Evolutionary conservation across 2,329 filamentous ascomycete genomes (phyloP), one percentile per base, ranked within the genome.

Genomic region (Fusarium tjaetaba): DNA sequence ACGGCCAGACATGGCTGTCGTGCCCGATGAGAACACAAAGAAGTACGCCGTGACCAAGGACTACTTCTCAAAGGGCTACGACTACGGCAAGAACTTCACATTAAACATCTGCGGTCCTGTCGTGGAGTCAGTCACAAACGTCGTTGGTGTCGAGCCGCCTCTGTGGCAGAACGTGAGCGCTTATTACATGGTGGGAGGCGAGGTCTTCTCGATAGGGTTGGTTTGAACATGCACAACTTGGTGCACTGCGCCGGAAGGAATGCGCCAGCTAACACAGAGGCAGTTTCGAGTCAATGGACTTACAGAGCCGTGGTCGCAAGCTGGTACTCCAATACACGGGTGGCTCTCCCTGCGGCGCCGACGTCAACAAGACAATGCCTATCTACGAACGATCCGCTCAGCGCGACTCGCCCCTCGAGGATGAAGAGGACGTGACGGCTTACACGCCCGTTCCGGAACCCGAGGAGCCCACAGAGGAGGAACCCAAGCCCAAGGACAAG

Each of bases 21-120:
- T 80, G 22, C 79, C 82, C 9, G 81, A 83, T 28, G 84, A 87
- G 51, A 85, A 82, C 11, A 78, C 83, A 20, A 81, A 84, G 69
- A 84, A 83, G 71, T 83, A 59, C 28, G 81, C 80, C 34, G 81
- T 83, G 16, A 82, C 82, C 15, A 82, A 84, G 38, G 88, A 90
- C 79, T 91, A 91, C 81, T 87, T 90, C 72, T 90, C 92, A 13
- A 88, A 88, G 67, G 94, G 94, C 39, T 93, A 91, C 80, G 94
- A 96, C 82, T 94, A 95, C 76, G 90, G 89, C 71, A 89, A 90
- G 72, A 96, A 96, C 84, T 96, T 96, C 79, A 96, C 93, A 4
- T 80, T 96, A 77, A 96, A 96, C 83, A 91, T 96, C 76, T 96
- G 94, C 84, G 91, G 88, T 41, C 86, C 93, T 3, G 92, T 95